Conservation (phyloP, 169 alveolate species). For the Cryptosporidium parvum region DNA sequence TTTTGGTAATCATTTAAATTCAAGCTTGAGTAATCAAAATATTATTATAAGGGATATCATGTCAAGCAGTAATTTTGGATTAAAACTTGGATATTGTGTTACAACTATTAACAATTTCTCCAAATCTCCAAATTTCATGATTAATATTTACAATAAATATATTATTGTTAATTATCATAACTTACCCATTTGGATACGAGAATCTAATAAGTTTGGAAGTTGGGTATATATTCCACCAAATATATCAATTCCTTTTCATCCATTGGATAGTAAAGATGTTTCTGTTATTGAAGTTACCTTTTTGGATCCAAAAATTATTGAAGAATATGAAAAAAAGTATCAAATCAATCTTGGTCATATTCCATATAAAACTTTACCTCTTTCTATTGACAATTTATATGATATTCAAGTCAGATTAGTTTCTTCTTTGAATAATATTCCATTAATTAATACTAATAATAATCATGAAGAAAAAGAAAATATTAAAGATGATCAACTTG, state of each 20-base stretch:
- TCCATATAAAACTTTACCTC: conserved; percentile 57
- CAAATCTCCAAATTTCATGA: conserved; percentile 30
- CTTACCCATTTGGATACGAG: conserved; percentile 41
- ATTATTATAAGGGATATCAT: not conserved
- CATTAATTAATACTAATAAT: too few species aligned
- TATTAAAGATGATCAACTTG: not conserved
- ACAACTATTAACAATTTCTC: conserved; percentile 40
- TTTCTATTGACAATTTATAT: conserved; percentile 34
- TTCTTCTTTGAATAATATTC: conserved; percentile 9
- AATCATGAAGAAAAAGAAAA: not conserved
- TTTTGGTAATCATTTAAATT: not conserved
- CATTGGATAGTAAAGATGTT: conserved; percentile 16
- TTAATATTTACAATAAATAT: conserved; percentile 46
- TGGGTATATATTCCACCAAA: conserved; percentile 57
- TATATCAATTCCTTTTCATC: conserved; percentile 53
- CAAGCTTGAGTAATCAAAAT: not conserved
- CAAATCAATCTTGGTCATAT: not conserved
- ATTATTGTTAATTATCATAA: conserved; percentile 42
- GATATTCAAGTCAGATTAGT: conserved; percentile 47
- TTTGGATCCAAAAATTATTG: conserved; percentile 44
- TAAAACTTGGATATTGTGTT: conserved; percentile 52
- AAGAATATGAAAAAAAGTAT: conserved; percentile 16
- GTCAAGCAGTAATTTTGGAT: not conserved
- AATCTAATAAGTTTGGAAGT: conserved; percentile 1
- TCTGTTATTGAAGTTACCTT: conserved; percentile 42